Evolutionary conservation across 148 eudicot genomes (phyloP).

Genomic region (Heliosperma pusillum): DNA sequence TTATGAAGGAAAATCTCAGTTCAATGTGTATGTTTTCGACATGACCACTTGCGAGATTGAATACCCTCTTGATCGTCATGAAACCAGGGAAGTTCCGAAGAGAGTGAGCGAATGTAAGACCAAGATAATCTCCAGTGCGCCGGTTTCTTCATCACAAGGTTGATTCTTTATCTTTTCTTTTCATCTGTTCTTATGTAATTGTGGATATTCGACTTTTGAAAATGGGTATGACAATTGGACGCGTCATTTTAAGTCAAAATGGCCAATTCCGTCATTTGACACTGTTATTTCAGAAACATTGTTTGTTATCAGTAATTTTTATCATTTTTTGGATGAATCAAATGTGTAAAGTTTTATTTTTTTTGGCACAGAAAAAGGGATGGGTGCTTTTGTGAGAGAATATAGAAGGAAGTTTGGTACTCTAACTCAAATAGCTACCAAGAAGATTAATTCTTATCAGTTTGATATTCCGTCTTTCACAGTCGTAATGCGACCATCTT

Average conservation of each 20-base stretch:
- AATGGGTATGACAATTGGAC: too few species aligned
- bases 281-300: too few species aligned
- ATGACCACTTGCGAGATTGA: slow-evolving; percentile 36
- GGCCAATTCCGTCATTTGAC: too few species aligned
- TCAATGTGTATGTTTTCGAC: slow-evolving; percentile 35
- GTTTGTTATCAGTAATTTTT: too few species aligned
- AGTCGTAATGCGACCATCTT: too few species aligned
- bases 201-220: too few species aligned
- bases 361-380: background rate
- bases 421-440: too few species aligned
- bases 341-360: background rate
- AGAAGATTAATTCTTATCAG: too few species aligned
- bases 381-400: background rate
- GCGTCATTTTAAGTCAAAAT: too few species aligned
- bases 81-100: background rate
- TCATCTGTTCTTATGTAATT: too few species aligned
- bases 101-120: background rate
- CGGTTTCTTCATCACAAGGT: background rate
- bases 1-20: slow-evolving; percentile 27
- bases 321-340: background rate
- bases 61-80: slow-evolving; percentile 24
- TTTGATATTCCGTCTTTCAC: too few species aligned
- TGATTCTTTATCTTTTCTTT: background rate
- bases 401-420: too few species aligned
- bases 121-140: background rate